phyloP scores from a whole-genome alignment of 768 basidiomycete genomes.

The Rhodosporidiobolus sp. region DNA sequence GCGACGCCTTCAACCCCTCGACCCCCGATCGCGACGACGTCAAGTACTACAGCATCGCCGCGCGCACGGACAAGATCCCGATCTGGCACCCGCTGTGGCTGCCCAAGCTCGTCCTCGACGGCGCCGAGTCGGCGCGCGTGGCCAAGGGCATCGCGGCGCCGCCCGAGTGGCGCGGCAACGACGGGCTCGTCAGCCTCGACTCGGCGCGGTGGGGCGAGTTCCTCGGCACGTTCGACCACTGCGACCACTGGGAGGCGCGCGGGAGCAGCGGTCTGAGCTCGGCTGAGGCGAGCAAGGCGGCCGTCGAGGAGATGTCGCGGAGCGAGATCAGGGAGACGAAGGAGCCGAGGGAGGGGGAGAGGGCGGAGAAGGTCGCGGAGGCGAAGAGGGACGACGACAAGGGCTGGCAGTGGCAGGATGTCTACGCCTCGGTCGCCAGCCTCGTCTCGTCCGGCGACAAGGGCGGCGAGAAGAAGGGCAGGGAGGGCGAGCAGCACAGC shows the following conservation, averaged over 20 bases:
- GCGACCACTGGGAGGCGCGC: slow-evolving; percentile 95
- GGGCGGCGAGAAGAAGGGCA: slow-evolving; percentile 42
- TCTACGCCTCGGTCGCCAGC: slow-evolving; percentile 32
- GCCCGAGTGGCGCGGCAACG: slow-evolving; percentile 68
- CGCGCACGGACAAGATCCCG: slow-evolving; percentile 52
- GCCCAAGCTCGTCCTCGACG: slow-evolving; percentile 89
- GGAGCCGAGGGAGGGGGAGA: slow-evolving; percentile 49
- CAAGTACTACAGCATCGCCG: slow-evolving; percentile 88
- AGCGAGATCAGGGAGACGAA: slow-evolving; percentile 47
- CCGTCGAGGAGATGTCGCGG: slow-evolving; percentile 26
- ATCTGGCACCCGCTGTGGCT: slow-evolving; percentile 97
- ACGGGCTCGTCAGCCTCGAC: slow-evolving; percentile 85
- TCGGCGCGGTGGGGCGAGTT: slow-evolving; percentile 90
- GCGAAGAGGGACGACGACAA: slow-evolving; percentile 17
- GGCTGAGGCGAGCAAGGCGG: slow-evolving; percentile 31
- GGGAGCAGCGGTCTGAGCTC: slow-evolving; percentile 66
- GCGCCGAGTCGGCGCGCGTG: slow-evolving; percentile 65
- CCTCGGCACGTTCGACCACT: slow-evolving; percentile 78
- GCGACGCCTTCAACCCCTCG: slow-evolving; percentile 72
- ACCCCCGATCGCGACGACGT: slow-evolving; percentile 76
- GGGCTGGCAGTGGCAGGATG: slow-evolving; percentile 41
- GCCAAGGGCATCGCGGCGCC: slow-evolving; percentile 42
- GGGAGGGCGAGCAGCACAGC: slow-evolving; percentile 34
- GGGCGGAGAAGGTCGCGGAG: slow-evolving; percentile 46
- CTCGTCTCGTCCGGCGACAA: slow-evolving; percentile 47